Evolutionary conservation across 2,329 filamentous ascomycete species (phyloP).

Genomic region (Madurella mycetomatis): DNA sequence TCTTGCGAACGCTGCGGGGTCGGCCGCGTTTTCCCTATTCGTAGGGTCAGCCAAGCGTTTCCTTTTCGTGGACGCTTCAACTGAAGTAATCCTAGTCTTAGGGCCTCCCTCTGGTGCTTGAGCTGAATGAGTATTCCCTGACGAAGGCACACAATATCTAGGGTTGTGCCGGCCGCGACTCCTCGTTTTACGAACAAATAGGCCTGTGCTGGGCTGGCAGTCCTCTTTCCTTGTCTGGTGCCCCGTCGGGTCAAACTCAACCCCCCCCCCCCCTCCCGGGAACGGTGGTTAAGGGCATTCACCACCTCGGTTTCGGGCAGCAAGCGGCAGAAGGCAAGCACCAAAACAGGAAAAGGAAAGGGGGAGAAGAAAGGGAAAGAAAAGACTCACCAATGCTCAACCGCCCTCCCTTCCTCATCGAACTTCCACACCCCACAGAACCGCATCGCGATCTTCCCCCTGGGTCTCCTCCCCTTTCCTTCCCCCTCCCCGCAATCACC

Average conservation of each 20-base stretch:
- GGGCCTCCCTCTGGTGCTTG: too few relatives aligned
- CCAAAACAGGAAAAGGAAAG: neutral
- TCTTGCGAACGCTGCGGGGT: conserved; percentile 7
- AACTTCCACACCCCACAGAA: conserved; percentile 27
- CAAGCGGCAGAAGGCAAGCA: too few relatives aligned
- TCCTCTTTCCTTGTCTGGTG: too few relatives aligned
- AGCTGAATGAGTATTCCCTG: too few relatives aligned
- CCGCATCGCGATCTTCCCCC: conserved; percentile 9
- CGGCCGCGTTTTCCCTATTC: conserved; percentile 20
- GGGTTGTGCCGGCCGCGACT: too few relatives aligned
- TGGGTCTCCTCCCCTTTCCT: neutral
- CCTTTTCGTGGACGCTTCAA: neutral
- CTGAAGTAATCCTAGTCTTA: neutral
- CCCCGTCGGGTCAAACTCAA: too few relatives aligned
- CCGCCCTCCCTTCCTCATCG: conserved; percentile 6
- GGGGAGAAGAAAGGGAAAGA: neutral
- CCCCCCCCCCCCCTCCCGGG: too few relatives aligned
- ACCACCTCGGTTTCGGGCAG: too few relatives aligned
- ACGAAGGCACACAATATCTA: too few relatives aligned
- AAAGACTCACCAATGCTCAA: conserved; percentile 24
- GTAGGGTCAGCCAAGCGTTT: neutral
- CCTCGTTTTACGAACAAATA: too few relatives aligned
- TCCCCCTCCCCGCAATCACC: neutral
- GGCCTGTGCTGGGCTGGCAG: too few relatives aligned
- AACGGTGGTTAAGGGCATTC: too few relatives aligned